Evolutionary conservation across 495 filamentous ascomycete genomes (phyloP).

Genomic region (Parachaetomium inaequale): DNA sequence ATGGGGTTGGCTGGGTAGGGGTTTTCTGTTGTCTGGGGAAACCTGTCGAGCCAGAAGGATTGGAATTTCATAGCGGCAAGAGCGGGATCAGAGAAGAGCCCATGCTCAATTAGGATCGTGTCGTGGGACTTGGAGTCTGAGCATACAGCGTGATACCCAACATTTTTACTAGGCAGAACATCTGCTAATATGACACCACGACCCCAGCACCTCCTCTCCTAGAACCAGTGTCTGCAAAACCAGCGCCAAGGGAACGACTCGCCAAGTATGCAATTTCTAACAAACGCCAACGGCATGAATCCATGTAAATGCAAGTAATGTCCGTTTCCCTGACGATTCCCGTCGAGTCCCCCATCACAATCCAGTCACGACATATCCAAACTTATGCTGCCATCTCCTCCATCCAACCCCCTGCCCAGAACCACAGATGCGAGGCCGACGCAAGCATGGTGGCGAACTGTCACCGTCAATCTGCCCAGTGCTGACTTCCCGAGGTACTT

Average conservation of each 20-base stretch:
- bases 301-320: slow-evolving; percentile 11
- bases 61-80: neutral
- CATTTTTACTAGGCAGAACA: neutral
- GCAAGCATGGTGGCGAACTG: neutral
- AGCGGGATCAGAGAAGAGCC: neutral
- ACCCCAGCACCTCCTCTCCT: neutral
- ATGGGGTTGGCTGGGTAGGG: slow-evolving; percentile 18
- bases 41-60: neutral
- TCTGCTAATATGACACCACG: neutral
- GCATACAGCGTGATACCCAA: slow-evolving; percentile 4
- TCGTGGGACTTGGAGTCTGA: neutral
- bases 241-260: neutral
- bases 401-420: neutral
- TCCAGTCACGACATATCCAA: slow-evolving; percentile 2
- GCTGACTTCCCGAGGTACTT: neutral
- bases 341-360: neutral
- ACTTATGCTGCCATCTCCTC: neutral
- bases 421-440: neutral
- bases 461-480: neutral
- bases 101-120: neutral
- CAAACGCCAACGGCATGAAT: slow-evolving; percentile 5
- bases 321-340: neutral
- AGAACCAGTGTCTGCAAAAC: neutral
- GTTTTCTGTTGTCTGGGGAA: neutral
- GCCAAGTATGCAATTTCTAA: neutral